A percentile compares a stretch with the other conserved stretches of the same genome.
Evolutionary conservation across 2,329 filamentous ascomycete genomes (phyloP).

Genomic region (Hypoxylon sp.): DNA sequence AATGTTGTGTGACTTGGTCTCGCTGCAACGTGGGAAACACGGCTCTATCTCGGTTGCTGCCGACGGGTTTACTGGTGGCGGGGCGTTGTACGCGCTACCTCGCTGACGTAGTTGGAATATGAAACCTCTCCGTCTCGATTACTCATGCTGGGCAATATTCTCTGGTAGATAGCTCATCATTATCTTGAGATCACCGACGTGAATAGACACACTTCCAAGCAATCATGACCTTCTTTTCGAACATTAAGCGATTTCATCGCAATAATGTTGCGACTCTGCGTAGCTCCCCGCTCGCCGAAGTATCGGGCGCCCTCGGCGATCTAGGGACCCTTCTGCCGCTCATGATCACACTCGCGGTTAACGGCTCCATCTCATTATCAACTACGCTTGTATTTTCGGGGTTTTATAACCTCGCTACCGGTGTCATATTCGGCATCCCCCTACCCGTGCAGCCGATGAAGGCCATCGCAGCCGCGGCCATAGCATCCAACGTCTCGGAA

Average conservation of each 20-base stretch:
- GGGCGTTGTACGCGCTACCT: slow-evolving; percentile 16
- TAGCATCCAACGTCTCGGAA: slow-evolving; percentile 75
- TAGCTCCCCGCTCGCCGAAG: slow-evolving; percentile 72
- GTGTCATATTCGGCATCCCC: slow-evolving; percentile 86
- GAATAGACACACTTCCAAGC: neutral
- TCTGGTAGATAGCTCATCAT: neutral
- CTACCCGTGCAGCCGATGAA: slow-evolving; percentile 92
- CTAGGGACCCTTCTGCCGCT: slow-evolving; percentile 80
- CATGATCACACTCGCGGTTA: slow-evolving; percentile 84
- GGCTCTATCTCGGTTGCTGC: slow-evolving; percentile 35
- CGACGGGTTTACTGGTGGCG: slow-evolving; percentile 22
- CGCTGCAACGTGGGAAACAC: neutral
- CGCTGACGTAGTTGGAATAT: slow-evolving; percentile 38
- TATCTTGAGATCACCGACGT: slow-evolving; percentile 5
- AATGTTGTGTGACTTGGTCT: neutral
- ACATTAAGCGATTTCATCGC: slow-evolving; percentile 56
- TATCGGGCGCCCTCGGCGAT: slow-evolving; percentile 87
- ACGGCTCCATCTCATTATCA: slow-evolving; percentile 83
- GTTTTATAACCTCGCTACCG: slow-evolving; percentile 87
- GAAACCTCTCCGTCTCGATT: slow-evolving; percentile 11
- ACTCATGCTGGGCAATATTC: neutral
- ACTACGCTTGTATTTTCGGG: slow-evolving; percentile 92
- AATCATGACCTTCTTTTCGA: slow-evolving; percentile 49
- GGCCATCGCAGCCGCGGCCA: slow-evolving; percentile 92
- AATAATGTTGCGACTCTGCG: slow-evolving; percentile 67